phyloP scores from a whole-genome alignment of 1,139 yeast species.

The Blastobotrys petasosporus region DNA sequence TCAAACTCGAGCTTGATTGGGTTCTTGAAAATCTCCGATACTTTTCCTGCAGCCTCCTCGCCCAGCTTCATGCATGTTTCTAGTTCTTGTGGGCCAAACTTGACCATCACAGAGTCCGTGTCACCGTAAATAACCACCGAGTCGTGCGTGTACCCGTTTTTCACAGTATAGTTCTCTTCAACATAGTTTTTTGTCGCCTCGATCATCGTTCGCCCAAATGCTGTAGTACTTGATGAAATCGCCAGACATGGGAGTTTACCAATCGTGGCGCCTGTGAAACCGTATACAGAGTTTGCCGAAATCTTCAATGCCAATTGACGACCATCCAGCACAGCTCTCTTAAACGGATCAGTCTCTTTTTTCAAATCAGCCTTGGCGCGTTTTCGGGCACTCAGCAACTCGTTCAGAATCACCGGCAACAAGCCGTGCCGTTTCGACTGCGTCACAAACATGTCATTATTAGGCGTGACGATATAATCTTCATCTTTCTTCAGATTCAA shows the following conservation, averaged over 20 bases:
- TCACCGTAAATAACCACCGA: slow-evolving; percentile 96
- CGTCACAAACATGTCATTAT: slow-evolving; percentile 89
- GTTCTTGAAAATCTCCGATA: slow-evolving; percentile 66
- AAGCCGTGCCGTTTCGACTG: slow-evolving; percentile 68
- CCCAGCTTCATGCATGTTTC: slow-evolving; percentile 86
- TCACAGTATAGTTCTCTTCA: slow-evolving; percentile 66
- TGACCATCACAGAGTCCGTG: slow-evolving; percentile 99
- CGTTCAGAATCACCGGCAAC: slow-evolving; percentile 85
- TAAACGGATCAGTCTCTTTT: slow-evolving; percentile 91
- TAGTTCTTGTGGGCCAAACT: slow-evolving; percentile 82
- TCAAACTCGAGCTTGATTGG: slow-evolving; percentile 97
- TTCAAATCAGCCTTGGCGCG: slow-evolving; percentile 86
- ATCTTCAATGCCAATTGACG: slow-evolving; percentile 93
- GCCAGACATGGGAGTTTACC: slow-evolving; percentile 97
- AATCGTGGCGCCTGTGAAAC: slow-evolving; percentile 97
- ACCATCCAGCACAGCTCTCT: slow-evolving; percentile 89
- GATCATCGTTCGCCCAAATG: slow-evolving; percentile 96
- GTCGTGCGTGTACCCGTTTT: slow-evolving; percentile 76
- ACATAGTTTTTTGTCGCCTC: slow-evolving; percentile 85
- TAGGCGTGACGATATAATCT: slow-evolving; percentile 85
- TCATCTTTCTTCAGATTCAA: slow-evolving; percentile 57
- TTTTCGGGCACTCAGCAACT: slow-evolving; percentile 85
- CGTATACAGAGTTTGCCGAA: slow-evolving; percentile 97
- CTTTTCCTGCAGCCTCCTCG: slow-evolving; percentile 86
- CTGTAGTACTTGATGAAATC: slow-evolving; percentile 90